Evolutionary conservation across 2,329 filamentous ascomycete genomes (phyloP).

Genomic region (Phoma herbarum): DNA sequence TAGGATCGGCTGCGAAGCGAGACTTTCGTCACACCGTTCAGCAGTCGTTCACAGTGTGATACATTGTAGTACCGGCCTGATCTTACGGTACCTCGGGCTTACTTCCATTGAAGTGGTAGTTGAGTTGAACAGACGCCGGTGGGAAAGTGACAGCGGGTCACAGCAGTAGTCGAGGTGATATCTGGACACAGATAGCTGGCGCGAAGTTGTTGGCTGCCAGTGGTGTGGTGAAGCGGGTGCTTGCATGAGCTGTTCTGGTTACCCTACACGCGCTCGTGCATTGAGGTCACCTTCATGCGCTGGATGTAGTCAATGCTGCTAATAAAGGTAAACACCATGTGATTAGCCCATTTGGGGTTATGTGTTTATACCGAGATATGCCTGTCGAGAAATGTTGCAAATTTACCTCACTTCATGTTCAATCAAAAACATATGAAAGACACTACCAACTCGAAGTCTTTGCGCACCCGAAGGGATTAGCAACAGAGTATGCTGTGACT

Average conservation of each 20-base stretch:
- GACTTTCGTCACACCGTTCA: conserved; percentile 11
- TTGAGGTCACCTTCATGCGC: not conserved
- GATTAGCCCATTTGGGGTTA: not conserved
- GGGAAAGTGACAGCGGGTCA: conserved; percentile 3
- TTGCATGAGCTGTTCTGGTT: not conserved
- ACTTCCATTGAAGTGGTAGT: conserved; percentile 4
- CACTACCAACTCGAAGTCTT: not conserved
- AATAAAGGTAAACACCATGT: not conserved
- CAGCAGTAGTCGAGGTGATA: not conserved
- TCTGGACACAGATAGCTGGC: not conserved
- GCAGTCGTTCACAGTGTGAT: not conserved
- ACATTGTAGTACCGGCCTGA: not conserved
- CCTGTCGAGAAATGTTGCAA: not conserved
- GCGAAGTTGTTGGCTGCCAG: not conserved
- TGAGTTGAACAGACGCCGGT: not conserved
- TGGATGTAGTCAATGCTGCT: not conserved
- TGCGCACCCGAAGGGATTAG: too few species aligned
- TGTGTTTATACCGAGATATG: not conserved
- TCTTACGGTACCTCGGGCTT: not conserved
- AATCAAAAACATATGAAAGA: not conserved
- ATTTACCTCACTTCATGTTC: not conserved
- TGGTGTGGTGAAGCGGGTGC: not conserved
- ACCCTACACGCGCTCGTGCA: not conserved
- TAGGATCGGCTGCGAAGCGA: conserved; percentile 6
- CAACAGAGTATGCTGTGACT: too few species aligned